Evolutionary conservation across 495 filamentous ascomycete genomes (phyloP).

Genomic region (Ramalina intermedia): DNA sequence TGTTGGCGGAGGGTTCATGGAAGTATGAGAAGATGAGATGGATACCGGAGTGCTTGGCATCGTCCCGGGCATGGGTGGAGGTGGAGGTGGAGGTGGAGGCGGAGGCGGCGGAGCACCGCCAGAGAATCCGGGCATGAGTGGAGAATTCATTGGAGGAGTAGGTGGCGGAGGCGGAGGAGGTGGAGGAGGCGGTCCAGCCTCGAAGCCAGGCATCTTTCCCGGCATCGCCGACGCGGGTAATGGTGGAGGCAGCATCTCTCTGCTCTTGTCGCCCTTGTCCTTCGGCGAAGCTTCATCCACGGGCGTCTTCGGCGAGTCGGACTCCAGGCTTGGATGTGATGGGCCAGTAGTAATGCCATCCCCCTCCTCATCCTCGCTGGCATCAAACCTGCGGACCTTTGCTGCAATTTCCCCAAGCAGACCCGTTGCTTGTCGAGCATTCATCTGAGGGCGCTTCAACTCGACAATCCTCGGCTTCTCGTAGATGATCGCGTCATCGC

Average conservation of each 20-base stretch:
- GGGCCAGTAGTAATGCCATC: slow-evolving; percentile 66
- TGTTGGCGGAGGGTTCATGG: slow-evolving; percentile 34
- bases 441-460: slow-evolving; percentile 58
- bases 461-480: slow-evolving; percentile 55
- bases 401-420: slow-evolving; percentile 68
- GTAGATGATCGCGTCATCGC: slow-evolving; percentile 37
- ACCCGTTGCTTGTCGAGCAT: slow-evolving; percentile 55
- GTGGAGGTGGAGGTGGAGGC: slow-evolving; percentile 30
- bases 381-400: slow-evolving; percentile 61
- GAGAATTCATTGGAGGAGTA: slow-evolving; percentile 29
- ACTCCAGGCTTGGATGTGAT: slow-evolving; percentile 62
- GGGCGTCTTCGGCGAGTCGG: slow-evolving; percentile 55
- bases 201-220: slow-evolving; percentile 30
- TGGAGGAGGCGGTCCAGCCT: slow-evolving; percentile 29
- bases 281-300: slow-evolving; percentile 38
- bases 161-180: slow-evolving; percentile 38
- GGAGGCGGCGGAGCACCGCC: slow-evolving; percentile 42
- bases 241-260: slow-evolving; percentile 26
- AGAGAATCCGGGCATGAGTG: slow-evolving; percentile 28
- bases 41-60: slow-evolving; percentile 21
- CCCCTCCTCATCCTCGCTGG: slow-evolving; percentile 52
- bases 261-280: slow-evolving; percentile 14
- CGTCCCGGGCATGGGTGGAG: slow-evolving; percentile 11
- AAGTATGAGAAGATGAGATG: slow-evolving; percentile 9
- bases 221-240: slow-evolving; percentile 26